Conservation (phyloP, 2,329 filamentous ascomycete genomes). For the Aspergillus vadensis region DNA sequence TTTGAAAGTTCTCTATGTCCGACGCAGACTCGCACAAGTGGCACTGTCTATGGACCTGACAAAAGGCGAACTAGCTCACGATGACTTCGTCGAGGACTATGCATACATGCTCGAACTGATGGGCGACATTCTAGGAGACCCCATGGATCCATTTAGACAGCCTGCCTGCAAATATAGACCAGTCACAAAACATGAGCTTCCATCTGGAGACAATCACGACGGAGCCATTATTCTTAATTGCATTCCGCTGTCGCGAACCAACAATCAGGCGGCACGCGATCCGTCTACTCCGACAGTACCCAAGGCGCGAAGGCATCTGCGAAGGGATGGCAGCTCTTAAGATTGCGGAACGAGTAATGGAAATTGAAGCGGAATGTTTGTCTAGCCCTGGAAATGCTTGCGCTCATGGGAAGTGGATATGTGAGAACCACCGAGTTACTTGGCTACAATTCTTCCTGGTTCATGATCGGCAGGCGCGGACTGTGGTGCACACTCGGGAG, state of each 20-base stretch:
- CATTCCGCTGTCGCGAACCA: not conserved
- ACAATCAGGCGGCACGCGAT: conserved; percentile 1
- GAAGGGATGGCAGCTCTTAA: not conserved
- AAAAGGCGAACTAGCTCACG: conserved; percentile 5
- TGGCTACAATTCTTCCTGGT: not conserved
- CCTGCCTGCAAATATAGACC: not conserved
- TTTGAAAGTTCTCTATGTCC: not conserved
- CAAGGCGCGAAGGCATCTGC: conserved; percentile 8
- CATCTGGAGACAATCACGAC: not conserved
- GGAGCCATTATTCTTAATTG: conserved; percentile 6
- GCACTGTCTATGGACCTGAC: not conserved
- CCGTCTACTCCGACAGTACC: not conserved
- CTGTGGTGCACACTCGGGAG: conserved; percentile 18
- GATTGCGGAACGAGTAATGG: not conserved
- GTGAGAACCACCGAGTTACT: not conserved
- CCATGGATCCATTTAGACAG: not conserved
- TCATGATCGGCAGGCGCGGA: conserved; percentile 1
- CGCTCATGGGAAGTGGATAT: not conserved
- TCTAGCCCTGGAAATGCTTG: not conserved
- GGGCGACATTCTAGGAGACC: not conserved
- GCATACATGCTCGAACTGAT: not conserved
- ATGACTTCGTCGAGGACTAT: not conserved
- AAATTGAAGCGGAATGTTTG: not conserved
- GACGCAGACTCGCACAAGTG: not conserved
- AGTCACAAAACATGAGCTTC: not conserved